These are phyloP conservation scores for Eucalyptus guilfoylei DNA, from an alignment of 345 rosid genomes.

Conservation along the genomic window DNA sequence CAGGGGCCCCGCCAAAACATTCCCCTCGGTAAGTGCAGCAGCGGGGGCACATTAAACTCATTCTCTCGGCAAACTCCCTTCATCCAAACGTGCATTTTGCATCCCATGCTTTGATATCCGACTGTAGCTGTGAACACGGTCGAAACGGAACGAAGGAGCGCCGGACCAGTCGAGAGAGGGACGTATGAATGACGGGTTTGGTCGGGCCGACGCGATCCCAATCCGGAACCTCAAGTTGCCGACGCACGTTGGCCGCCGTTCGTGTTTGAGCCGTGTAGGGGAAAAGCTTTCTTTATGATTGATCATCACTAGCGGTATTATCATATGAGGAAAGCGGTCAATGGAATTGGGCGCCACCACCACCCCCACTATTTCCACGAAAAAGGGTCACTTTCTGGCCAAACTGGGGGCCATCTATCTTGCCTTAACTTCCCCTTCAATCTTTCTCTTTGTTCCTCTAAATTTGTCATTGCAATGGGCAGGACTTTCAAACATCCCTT, in stretches of 20 bases:
- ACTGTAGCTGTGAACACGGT: neutral
- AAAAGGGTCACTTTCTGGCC: constrained; percentile 1
- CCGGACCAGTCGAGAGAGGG: neutral
- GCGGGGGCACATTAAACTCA: neutral
- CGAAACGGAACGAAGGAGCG: neutral
- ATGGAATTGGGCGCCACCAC: neutral
- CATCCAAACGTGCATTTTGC: neutral
- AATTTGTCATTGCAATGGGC: neutral
- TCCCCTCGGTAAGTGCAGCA: constrained; percentile 1
- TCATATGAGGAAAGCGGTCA: neutral
- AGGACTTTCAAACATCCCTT: neutral
- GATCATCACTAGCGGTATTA: neutral
- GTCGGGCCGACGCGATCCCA: neutral
- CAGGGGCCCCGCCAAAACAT: constrained; percentile 3
- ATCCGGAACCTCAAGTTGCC: neutral
- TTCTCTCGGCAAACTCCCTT: neutral
- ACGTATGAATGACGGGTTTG: neutral
- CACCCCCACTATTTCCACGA: neutral
- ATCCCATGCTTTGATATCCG: neutral
- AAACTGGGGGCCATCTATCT: neutral
- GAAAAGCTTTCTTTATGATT: neutral
- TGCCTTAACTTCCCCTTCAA: neutral
- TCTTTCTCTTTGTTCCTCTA: neutral
- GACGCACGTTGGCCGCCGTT: neutral
- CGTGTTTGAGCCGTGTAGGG: neutral